These are phyloP conservation scores for Plantago ovata DNA, from an alignment of 257 asterid species.

Conservation along the genomic window DNA sequence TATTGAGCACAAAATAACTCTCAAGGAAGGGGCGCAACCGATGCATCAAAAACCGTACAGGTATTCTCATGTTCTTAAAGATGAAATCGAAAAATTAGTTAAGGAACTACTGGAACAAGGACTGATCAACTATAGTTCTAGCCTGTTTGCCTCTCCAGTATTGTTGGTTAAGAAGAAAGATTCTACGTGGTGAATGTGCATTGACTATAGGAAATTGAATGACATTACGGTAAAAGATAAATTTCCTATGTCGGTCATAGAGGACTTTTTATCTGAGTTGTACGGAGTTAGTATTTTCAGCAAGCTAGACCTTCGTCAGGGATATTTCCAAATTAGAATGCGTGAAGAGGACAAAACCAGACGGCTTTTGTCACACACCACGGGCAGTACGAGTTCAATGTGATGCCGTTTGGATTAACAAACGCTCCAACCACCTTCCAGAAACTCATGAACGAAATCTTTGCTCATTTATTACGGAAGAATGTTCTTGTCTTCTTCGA, in stretches of 20 bases:
- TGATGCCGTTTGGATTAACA: neutral
- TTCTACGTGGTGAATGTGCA: no score
- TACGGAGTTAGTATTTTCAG: neutral
- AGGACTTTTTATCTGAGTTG: neutral
- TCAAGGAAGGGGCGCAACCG: neutral
- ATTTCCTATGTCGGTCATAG: neutral
- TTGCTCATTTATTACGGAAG: neutral
- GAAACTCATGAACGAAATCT: neutral
- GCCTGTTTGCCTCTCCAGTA: neutral
- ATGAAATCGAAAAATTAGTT: neutral
- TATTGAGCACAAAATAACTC: neutral
- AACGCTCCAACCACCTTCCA: neutral
- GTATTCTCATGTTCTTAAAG: neutral
- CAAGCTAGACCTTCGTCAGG: neutral
- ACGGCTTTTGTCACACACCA: neutral
- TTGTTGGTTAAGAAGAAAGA: neutral
- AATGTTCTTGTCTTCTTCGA: neutral
- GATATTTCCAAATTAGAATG: neutral
- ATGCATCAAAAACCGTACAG: neutral
- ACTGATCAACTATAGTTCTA: neutral
- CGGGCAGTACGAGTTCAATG: neutral
- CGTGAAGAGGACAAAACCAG: neutral
- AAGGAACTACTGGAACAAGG: neutral
- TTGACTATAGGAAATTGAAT: no score
- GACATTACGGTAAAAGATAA: neutral